A percentile compares a stretch with the other conserved stretches of the same genome.
Evolutionary conservation across 2,329 filamentous ascomycete species (phyloP).

Genomic region (Ophiognomonia clavigignenti-juglandacearum): DNA sequence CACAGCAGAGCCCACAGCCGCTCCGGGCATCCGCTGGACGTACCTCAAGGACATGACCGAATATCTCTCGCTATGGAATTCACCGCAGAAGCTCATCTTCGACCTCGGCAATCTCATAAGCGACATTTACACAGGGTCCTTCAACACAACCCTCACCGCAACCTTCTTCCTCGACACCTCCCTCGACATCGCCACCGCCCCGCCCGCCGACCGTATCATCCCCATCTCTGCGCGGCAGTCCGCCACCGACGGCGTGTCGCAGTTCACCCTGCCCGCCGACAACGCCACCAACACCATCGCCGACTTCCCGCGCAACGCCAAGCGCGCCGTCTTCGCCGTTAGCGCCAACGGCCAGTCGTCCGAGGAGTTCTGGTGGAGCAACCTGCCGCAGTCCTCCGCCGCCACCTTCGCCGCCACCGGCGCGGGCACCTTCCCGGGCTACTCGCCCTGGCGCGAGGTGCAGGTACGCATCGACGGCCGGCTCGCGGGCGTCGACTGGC

Average conservation of each 20-base stretch:
- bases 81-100: constrained; percentile 70
- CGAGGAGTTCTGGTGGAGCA: constrained; percentile 86
- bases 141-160: constrained; percentile 70
- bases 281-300: constrained; percentile 53
- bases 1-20: constrained; percentile 68
- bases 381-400: constrained; percentile 60
- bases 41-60: constrained; percentile 76
- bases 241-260: constrained; percentile 50
- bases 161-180: constrained; percentile 56
- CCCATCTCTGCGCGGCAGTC: constrained; percentile 57
- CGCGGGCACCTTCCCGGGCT: constrained; percentile 58
- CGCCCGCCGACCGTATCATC: constrained; percentile 60
- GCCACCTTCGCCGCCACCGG: constrained; percentile 52
- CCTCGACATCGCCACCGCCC: constrained; percentile 32
- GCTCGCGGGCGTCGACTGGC: constrained; percentile 73
- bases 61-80: constrained; percentile 63
- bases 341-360: constrained; percentile 73
- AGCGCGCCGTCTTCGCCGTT: constrained; percentile 69
- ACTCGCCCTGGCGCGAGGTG: constrained; percentile 72
- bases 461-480: constrained; percentile 69
- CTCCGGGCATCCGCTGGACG: constrained; percentile 66
- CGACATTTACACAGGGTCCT: constrained; percentile 65
- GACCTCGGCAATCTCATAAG: constrained; percentile 72
- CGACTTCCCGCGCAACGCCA: constrained; percentile 59
- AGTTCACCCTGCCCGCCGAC: constrained; percentile 61